Conservation (phyloP, 192 early-diverging fungal genomes). For the Coemansia sp. region DNA sequence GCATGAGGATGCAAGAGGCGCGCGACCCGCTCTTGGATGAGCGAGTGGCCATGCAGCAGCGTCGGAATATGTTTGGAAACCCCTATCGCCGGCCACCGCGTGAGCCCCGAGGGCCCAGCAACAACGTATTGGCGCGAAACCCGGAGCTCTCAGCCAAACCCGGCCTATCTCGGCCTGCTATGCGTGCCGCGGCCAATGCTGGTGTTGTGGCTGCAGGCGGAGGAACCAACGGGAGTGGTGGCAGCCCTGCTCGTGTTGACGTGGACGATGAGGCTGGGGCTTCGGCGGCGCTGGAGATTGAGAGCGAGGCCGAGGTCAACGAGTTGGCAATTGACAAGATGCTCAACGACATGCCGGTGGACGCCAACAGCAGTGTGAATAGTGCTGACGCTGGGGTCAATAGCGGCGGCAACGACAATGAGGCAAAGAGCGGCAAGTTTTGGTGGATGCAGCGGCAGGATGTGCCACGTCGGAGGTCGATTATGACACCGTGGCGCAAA, state of each 20-base stretch:
- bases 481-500: slow-evolving; percentile 48
- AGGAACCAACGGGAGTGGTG: not conserved
- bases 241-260: slow-evolving; percentile 4
- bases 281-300: slow-evolving; percentile 36
- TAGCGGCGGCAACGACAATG: not conserved
- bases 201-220: not conserved
- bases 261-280: slow-evolving; percentile 32
- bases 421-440: slow-evolving; percentile 19
- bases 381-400: not conserved
- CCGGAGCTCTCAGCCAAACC: slow-evolving; percentile 44
- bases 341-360: slow-evolving; percentile 43
- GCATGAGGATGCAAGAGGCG: slow-evolving; percentile 54
- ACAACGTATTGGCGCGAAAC: slow-evolving; percentile 49
- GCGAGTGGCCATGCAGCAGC: slow-evolving; percentile 55
- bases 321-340: slow-evolving; percentile 53
- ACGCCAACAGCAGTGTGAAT: not conserved
- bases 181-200: not conserved
- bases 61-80: slow-evolving; percentile 74
- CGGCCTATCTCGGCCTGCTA: slow-evolving; percentile 20
- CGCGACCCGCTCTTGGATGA: slow-evolving; percentile 69
- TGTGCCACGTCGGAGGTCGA: slow-evolving; percentile 48
- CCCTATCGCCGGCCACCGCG: slow-evolving; percentile 61
- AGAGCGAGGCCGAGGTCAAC: slow-evolving; percentile 54
- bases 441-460: slow-evolving; percentile 51
- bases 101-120: slow-evolving; percentile 49